Conservation (phyloP, 2,329 filamentous ascomycete genomes). For the Aspergillus sojae region DNA sequence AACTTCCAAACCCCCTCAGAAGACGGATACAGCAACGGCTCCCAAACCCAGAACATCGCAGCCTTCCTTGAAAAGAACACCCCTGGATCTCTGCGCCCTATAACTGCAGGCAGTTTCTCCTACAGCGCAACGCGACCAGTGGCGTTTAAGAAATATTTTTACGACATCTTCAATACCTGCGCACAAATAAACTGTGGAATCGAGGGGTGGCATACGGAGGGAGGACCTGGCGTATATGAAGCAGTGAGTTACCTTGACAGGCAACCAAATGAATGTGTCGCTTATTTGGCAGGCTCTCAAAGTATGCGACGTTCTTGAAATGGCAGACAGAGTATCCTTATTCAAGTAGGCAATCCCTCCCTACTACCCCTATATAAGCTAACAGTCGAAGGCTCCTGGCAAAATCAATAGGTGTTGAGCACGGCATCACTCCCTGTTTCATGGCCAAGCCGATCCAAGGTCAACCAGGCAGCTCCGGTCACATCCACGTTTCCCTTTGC, state of each 20-base stretch:
- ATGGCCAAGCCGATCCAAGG: constrained; percentile 95
- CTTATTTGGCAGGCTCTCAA: constrained; percentile 63
- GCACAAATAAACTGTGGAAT: constrained; percentile 75
- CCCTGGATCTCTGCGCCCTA: constrained; percentile 68
- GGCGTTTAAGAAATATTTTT: constrained; percentile 88
- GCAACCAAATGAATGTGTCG: background rate
- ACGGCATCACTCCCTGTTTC: constrained; percentile 92
- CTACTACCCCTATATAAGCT: background rate
- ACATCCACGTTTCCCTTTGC: constrained; percentile 88
- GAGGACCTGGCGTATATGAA: constrained; percentile 89
- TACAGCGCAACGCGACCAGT: constrained; percentile 83
- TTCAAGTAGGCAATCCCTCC: constrained; percentile 67
- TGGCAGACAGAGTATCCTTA: constrained; percentile 85
- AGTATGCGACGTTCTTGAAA: constrained; percentile 79
- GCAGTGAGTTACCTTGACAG: constrained; percentile 56
- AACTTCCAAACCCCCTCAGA: constrained; percentile 33
- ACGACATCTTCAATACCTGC: constrained; percentile 80
- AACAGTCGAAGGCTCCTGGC: constrained; percentile 65
- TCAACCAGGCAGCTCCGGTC: constrained; percentile 87
- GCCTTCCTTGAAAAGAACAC: constrained; percentile 73
- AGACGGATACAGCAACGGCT: constrained; percentile 65
- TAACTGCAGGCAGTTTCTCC: constrained; percentile 93
- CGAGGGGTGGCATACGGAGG: constrained; percentile 93
- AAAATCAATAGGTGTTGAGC: constrained; percentile 80
- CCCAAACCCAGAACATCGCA: constrained; percentile 73